These are phyloP conservation scores for Sparassis latifolia DNA, from an alignment of 1,284 basidiomycete genomes.

Conservation along the genomic window DNA sequence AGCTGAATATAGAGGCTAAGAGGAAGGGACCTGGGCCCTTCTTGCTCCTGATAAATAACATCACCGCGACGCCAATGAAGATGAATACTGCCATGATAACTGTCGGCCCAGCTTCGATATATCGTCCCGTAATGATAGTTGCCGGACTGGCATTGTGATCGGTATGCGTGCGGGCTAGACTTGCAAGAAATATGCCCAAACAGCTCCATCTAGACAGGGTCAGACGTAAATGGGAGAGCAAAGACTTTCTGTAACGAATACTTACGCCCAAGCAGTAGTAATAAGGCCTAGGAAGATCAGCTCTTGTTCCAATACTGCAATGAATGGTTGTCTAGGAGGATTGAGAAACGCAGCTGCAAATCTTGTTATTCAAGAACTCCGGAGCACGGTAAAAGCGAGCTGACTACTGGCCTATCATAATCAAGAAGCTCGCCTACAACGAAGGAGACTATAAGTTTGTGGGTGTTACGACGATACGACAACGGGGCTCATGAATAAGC, in stretches of 20 bases:
- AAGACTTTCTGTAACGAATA: constrained; percentile 11
- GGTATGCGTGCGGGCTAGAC: constrained; percentile 46
- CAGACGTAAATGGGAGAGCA: neutral
- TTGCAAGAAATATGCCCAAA: constrained; percentile 60
- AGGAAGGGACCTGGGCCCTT: constrained; percentile 63
- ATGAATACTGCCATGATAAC: constrained; percentile 62
- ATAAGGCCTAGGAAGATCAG: constrained; percentile 51
- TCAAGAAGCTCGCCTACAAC: constrained; percentile 55
- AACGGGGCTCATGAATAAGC: no score
- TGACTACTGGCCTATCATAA: constrained; percentile 47
- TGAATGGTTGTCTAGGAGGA: constrained; percentile 63
- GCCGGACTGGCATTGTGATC: constrained; percentile 32
- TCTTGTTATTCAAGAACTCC: neutral
- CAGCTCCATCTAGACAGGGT: constrained; percentile 48
- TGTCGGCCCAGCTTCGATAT: constrained; percentile 55
- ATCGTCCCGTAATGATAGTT: constrained; percentile 41
- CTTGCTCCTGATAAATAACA: constrained; percentile 61
- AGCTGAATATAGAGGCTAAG: constrained; percentile 52
- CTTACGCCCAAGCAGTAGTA: constrained; percentile 57
- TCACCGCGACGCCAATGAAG: constrained; percentile 52
- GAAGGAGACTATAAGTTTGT: neutral
- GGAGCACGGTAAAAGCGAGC: neutral
- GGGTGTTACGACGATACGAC: no score
- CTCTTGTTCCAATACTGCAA: constrained; percentile 66
- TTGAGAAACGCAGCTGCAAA: constrained; percentile 54